Evolutionary conservation across 2,329 filamentous ascomycete genomes (phyloP), one percentile per base, ranked within the genome.

Genomic region (Lachnellula hyalina): DNA sequence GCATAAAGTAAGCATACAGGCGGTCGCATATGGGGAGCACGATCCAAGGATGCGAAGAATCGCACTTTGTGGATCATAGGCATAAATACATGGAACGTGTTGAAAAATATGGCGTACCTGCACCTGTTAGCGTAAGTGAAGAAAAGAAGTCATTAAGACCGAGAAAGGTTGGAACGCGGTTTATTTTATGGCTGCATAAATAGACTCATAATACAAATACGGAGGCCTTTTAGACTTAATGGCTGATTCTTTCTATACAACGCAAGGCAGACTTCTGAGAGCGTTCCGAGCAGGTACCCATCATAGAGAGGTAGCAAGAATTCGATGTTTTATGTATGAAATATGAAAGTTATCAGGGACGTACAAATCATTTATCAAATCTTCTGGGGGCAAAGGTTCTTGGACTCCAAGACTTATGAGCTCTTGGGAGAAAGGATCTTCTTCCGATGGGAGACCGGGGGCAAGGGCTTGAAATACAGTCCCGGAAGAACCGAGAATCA

Each of bases 1-100:
- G 85, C 86, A 70, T 96, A 96, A 65, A 92, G 82, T 42, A 96
- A 73, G 65, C 84, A 89, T 66, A 95, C 83, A 1, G 92, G 89
- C 2, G 93, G 92, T 54, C 89, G 85, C 77, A 86, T 83, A 54
- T 88, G 80, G 1, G 89, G 84, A 2, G 85, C 78, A 2, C 76
- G 77, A 65, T 92, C 86, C 72, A 94, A 86, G 3, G 87, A 81
- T 32, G 87, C 83, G 56, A 87, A 75, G 67, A 90, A 96, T 38
- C 89, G 83, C 17, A 82, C 81, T 35, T 84, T 84, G 65, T 96
- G 90, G 41, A 96, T 79, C 63, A 96, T 82, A 3, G 92, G 90
- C 34, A 87, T 70, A 41, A 85, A 84, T 15, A 82, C 79, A 64
- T 95, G 85, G 28, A 90, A 79, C 49, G 83, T 86, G 28, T 83